Conservation (phyloP, 768 basidiomycete species). For the Asterophora lycoperdoides region DNA sequence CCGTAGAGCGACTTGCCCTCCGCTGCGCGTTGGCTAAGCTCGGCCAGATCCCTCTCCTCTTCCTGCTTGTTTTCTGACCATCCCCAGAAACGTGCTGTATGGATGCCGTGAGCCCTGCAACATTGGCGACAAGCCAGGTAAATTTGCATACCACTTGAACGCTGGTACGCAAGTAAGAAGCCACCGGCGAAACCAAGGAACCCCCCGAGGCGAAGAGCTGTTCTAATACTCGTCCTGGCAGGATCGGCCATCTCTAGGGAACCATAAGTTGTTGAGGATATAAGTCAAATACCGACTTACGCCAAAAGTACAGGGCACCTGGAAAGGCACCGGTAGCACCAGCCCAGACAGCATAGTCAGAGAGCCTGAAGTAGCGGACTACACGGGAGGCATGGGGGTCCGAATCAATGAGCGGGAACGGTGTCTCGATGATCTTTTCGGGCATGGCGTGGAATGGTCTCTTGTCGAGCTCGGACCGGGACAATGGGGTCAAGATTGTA, state of each 20-base stretch:
- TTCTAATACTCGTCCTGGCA: slow-evolving; percentile 32
- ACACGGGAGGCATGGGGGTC: slow-evolving; percentile 91
- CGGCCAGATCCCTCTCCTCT: slow-evolving; percentile 68
- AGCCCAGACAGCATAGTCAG: slow-evolving; percentile 86
- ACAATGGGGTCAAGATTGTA: slow-evolving; percentile 22
- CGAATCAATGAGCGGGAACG: slow-evolving; percentile 88
- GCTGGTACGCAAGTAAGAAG: slow-evolving; percentile 90
- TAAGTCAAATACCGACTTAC: slow-evolving; percentile 41
- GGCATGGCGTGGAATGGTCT: slow-evolving; percentile 37
- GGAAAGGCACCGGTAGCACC: slow-evolving; percentile 80
- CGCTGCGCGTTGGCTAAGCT: slow-evolving; percentile 68
- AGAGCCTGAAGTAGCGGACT: slow-evolving; percentile 80
- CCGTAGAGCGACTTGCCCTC: slow-evolving; percentile 88
- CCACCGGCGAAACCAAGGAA: slow-evolving; percentile 85
- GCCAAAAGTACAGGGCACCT: slow-evolving; percentile 73
- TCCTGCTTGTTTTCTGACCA: slow-evolving; percentile 89
- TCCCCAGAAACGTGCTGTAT: slow-evolving; percentile 87
- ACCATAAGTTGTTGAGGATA: slow-evolving; percentile 8
- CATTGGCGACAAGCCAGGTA: not conserved
- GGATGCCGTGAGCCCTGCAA: not conserved
- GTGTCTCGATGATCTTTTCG: slow-evolving; percentile 48
- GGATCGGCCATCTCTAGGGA: slow-evolving; percentile 48
- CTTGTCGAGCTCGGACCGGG: slow-evolving; percentile 18
- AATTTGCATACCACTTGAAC: slow-evolving; percentile 69
- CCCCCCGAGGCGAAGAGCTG: slow-evolving; percentile 50